Evolutionary conservation across 305 asterid genomes (phyloP), one percentile per base, ranked within the genome.

Genomic region (Plantago coronopus): DNA sequence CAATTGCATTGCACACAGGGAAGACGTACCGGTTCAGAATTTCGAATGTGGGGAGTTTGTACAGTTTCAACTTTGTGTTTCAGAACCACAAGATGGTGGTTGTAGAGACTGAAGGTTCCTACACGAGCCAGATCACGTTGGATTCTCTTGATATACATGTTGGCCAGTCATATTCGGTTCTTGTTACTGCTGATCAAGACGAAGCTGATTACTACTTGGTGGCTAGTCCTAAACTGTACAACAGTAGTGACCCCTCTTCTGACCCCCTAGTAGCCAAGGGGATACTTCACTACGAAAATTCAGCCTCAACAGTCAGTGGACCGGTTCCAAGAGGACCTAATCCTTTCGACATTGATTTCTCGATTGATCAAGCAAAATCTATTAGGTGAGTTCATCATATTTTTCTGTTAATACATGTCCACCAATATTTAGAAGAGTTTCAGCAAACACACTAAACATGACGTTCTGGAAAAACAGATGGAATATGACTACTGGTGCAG

Each of bases 21-120:
- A 77, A 75, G 68, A 80, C 80, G 3, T 85, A 83, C 25, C 42
- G 76, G 55, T 63, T 85, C 10, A 78, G 88, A 37, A 67, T 85
- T 2, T 78, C 84, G 18, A 82, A 85, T 15, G 77, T 83, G 40
- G 90, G 94, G 2, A 71, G 66, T 0, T 64, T 49, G 15, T 71
- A 66, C 59, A 83, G 88, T 54, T 62, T 85, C 74, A 85, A 85
- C 73, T 77, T 82, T 18, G 67, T 84, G 67, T 76, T 85, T 31
- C 86, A 82, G 40, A 75, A 71, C 20, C 94, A 82, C 22, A 57
- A 2, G 46, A 75, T 85, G 86, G 75, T 78, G 20, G 37, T 85
- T n/a, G 86, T 85, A 1, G 94, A 85, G 64, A 80, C 85, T 1
- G 94, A 85, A 72, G 94, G 94, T 31, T 85, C 89, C n/a, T 85